Base-by-base conservation (phyloP, 495 filamentous ascomycete species). In the Sabuloglossum arenarium region DNA sequence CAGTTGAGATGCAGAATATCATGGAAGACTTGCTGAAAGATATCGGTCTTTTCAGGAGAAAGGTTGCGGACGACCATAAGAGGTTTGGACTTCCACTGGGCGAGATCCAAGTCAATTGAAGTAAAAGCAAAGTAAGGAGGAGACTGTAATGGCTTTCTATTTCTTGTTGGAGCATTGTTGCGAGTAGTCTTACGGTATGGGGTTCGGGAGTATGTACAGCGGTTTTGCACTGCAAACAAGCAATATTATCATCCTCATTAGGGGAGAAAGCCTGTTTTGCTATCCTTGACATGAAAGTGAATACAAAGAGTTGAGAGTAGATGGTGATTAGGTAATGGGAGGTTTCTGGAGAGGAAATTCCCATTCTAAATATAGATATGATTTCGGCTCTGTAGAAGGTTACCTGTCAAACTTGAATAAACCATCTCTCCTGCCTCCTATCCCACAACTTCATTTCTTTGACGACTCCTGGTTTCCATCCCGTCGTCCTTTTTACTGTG, bases 41-140 rank as follows among this genome's bases (percentile, higher is more conserved):
- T 62, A 63, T 98, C 45, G 77, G 77, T 21, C 62, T 94, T 61
- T 94, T 96, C 68, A 82, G 81, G 63, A 76, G 79, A 61, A 94
- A 94, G 70, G 73, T 94, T 34, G 78, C 73, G 16, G 85, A 89
- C 59, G 91, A 98, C 63, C 71, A 76, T 60, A 69, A 73, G 59
- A 69, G 79, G 58, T 82, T 80, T 65, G 69, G 30, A 21, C 47
- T 1, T 29, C 47, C 47, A 30, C 16, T 51, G 25, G 24, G 5
- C 11, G 47, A 51, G 47, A 51, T 51, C 4, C 47, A 16, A n/a
- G 47, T 51, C 23, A 28, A 51, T 30, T 51, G 47, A 51, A 29
- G 9, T 5, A 28, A 28, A 14, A 8, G 34, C 34, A 29, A 51
- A 30, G 10, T 1, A 27, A n/a, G 42, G 42, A 23, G 16, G 42